These are phyloP conservation scores for Aulographum hederae DNA, from an alignment of 2,329 filamentous ascomycete species.

Conservation along the genomic window DNA sequence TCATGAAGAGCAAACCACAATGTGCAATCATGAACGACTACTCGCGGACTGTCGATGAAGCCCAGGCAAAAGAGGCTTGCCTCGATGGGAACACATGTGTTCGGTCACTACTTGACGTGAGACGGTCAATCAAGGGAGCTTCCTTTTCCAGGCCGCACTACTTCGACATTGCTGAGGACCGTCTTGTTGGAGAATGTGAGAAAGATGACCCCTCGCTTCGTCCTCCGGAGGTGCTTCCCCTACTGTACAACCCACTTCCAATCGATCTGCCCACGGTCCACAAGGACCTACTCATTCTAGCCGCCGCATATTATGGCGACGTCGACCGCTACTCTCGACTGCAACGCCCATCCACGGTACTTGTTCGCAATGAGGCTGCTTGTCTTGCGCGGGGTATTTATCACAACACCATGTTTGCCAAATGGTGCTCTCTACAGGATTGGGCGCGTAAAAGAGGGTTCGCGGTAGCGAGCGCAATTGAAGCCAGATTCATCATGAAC, in stretches of 20 bases:
- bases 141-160: too few species aligned
- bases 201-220: conserved; percentile 6
- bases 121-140: too few species aligned
- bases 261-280: conserved; percentile 17
- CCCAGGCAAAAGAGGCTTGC: conserved; percentile 4
- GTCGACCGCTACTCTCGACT: conserved; percentile 22
- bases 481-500: conserved; percentile 15
- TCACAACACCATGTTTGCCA: conserved; percentile 19
- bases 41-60: conserved; percentile 7
- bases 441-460: not conserved
- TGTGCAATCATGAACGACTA: conserved; percentile 20
- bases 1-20: not conserved
- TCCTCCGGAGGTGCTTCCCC: conserved; percentile 5
- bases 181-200: too few species aligned
- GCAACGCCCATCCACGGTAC: conserved; percentile 9
- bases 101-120: conserved; percentile 9
- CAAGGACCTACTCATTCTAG: conserved; percentile 20
- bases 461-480: conserved; percentile 7
- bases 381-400: conserved; percentile 19
- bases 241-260: conserved; percentile 16
- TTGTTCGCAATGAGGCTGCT: conserved; percentile 10
- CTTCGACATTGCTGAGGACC: conserved; percentile 17
- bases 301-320: conserved; percentile 21
- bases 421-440: conserved; percentile 13
- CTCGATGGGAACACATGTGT: conserved; percentile 21